Base-by-base conservation (phyloP, 257 asterid species). In the Dorcoceras hygrometricum region DNA sequence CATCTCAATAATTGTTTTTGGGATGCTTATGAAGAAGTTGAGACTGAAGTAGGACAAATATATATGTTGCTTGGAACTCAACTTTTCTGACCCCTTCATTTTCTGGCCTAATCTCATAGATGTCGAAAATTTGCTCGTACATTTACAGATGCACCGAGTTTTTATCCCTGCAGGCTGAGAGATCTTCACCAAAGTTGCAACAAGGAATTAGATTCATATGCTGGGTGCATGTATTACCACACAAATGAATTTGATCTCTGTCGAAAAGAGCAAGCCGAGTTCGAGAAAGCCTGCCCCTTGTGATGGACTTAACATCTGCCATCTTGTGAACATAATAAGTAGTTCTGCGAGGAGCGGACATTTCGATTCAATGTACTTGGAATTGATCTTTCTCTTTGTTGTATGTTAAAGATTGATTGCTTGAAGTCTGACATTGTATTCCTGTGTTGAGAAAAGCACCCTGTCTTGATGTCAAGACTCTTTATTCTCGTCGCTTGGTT, bases 201-300 rank as follows among this genome's bases (percentile, higher is more conserved):
- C 75, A 94, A 90, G 71, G 99, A 94, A 79, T 79, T 90, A 83
- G 93, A 94, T 77, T 78, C 96, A 25, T 94, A 88, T 70, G 90
- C 89, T 16, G 96, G 99, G 58, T 90, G 99, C 78, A 83, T 94
- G 99, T 87, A 86, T 81, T 90, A 90, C 86, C 78, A 82, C 84
- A 90, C 97, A 0, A 90, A 94, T 22, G 97, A 94, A 75, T 94
- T 90, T 73, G 99, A 94, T 31, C 58, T 88, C 36, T 94, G 99
- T 67, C 95, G 97, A 72, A 82, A 87, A 78, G 97, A 94, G 83
- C 99, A 94, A 75, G 60, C 83, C 60, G 92, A 81, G 24, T 94
- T 94, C 14, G 97, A 90, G 84, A 87, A 88, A 77, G 87, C 91
- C 59, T 94, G 95, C 78, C 89, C 97, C 20, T 72, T 78, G 57